phyloP scores from a whole-genome alignment of 23 red algal genomes.

The Cyanidiococcus yangmingshanensis region DNA sequence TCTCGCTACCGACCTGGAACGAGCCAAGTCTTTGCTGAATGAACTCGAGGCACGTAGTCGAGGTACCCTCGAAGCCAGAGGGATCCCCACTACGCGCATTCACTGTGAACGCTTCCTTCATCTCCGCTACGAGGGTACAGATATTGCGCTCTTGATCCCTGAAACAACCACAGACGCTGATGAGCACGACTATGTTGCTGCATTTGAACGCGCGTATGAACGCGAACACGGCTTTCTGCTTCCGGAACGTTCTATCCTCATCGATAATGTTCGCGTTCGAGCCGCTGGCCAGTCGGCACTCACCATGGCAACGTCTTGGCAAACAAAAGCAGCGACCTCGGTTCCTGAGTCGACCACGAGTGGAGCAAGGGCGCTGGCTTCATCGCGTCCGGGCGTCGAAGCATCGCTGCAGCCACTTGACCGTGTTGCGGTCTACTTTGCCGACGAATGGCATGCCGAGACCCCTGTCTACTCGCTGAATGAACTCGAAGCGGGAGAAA shows the following conservation, averaged over 20 bases:
- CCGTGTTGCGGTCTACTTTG: constrained; percentile 15
- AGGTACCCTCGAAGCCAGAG: not conserved
- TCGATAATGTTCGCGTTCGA: constrained; percentile 79
- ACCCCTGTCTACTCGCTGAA: constrained; percentile 38
- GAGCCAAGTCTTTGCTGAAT: constrained; percentile 32
- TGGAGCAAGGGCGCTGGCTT: not conserved
- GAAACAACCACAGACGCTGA: constrained; percentile 23
- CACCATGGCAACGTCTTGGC: not conserved
- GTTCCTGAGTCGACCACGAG: not conserved
- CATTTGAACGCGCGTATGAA: constrained; percentile 54
- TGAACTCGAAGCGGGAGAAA: constrained; percentile 31
- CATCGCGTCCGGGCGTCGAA: not conserved
- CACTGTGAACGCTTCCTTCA: constrained; percentile 56
- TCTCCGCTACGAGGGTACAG: constrained; percentile 89
- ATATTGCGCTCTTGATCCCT: constrained; percentile 75
- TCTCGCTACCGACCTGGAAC: constrained; percentile 21
- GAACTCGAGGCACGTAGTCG: constrained; percentile 6
- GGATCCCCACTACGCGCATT: constrained; percentile 24
- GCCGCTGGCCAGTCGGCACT: constrained; percentile 25
- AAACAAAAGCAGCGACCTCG: not conserved
- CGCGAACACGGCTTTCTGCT: constrained; percentile 80
- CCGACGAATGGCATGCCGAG: constrained; percentile 28
- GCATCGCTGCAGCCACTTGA: not conserved
- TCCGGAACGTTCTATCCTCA: constrained; percentile 34
- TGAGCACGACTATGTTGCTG: constrained; percentile 33